Evolutionary conservation across 345 rosid genomes (phyloP).

Genomic region (Eutrema heterophyllum): DNA sequence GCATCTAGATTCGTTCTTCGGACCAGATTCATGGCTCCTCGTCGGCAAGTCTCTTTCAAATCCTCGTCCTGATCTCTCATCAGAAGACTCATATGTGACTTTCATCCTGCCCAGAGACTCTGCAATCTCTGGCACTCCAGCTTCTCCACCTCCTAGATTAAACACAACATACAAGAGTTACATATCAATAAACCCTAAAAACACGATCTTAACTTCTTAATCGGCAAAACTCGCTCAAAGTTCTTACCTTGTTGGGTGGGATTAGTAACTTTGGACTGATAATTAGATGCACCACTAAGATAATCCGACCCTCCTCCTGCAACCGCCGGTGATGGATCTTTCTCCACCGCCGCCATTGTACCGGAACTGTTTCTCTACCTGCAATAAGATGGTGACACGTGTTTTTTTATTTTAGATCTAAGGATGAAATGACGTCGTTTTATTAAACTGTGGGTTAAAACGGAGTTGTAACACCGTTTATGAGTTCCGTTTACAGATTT

Average conservation of each 20-base stretch:
- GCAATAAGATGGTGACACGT: too few relatives aligned
- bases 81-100: constrained; percentile 21
- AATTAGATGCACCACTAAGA: constrained; percentile 50
- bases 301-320: too few relatives aligned
- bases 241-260: constrained; percentile 45
- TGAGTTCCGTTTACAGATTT: too few relatives aligned
- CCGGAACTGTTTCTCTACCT: too few relatives aligned
- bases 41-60: background rate
- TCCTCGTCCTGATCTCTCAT: constrained; percentile 2
- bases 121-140: constrained; percentile 28
- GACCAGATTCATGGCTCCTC: constrained; percentile 15
- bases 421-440: too few relatives aligned
- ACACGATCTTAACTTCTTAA: background rate
- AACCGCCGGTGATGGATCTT: too few relatives aligned
- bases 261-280: too few relatives aligned
- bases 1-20: too few relatives aligned
- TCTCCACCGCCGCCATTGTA: too few relatives aligned
- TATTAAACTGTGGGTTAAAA: too few relatives aligned
- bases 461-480: too few relatives aligned
- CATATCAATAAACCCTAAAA: background rate
- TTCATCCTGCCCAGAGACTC: constrained; percentile 38
- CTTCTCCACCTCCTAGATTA: constrained; percentile 33
- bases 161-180: background rate
- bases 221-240: background rate
- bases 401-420: too few relatives aligned